phyloP scores from a whole-genome alignment of 208 protist species.

The Leishmania guyanensis region DNA sequence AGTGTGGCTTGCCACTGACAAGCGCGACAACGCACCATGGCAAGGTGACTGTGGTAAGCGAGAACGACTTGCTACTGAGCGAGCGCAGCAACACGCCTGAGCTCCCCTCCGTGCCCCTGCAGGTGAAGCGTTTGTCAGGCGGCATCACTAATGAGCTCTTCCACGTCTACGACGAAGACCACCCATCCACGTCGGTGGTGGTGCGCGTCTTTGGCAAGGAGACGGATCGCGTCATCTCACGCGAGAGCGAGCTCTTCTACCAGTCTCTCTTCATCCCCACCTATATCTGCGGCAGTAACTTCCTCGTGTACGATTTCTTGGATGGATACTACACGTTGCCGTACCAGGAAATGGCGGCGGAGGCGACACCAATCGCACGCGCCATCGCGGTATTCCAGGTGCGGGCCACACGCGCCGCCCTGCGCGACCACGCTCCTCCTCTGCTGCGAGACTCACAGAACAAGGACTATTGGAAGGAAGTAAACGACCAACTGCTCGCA shows the following conservation, averaged over 20 bases:
- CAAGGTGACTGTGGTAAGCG: constrained; percentile 41
- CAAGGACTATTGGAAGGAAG: constrained; percentile 32
- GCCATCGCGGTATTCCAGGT: constrained; percentile 79
- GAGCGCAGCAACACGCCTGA: constrained; percentile 14
- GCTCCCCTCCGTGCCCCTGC: constrained; percentile 35
- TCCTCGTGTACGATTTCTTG: constrained; percentile 86
- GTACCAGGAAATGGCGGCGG: constrained; percentile 63
- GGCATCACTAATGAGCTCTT: constrained; percentile 92
- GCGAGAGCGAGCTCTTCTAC: constrained; percentile 90
- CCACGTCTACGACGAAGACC: constrained; percentile 67
- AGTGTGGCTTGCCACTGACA: constrained; percentile 20
- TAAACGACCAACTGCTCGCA: constrained; percentile 17
- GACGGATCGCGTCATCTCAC: constrained; percentile 87
- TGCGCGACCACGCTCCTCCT: constrained; percentile 43
- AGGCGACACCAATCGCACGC: constrained; percentile 55
- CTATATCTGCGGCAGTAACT: constrained; percentile 77
- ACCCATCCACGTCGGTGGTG: constrained; percentile 62
- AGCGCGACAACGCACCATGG: constrained; percentile 41
- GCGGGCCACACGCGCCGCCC: constrained; percentile 63
- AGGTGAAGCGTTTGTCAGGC: constrained; percentile 70
- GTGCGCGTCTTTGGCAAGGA: constrained; percentile 90
- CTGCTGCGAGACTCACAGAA: constrained; percentile 43
- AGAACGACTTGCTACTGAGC: constrained; percentile 31
- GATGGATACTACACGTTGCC: constrained; percentile 62
- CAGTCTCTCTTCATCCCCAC: constrained; percentile 86